Base-by-base conservation (phyloP, 2,329 filamentous ascomycete genomes). In the Chrysosphaeria jannelii region DNA sequence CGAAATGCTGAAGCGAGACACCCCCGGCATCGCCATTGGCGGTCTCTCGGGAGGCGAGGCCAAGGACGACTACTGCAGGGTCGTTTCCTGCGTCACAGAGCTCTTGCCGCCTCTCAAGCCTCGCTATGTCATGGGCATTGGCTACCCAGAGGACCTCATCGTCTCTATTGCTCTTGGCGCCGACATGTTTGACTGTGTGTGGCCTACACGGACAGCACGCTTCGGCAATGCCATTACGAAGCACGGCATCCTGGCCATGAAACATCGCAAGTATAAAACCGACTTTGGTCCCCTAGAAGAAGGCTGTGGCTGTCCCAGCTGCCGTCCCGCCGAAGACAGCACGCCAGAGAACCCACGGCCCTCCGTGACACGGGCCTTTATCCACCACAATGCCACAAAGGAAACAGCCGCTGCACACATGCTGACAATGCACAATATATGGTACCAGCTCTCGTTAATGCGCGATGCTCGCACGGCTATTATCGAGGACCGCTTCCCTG, bases 151-250 rank as follows among this genome's bases (percentile, higher is more conserved):
- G 47, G 85, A 97, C 38, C 52, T 97, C 26, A 61, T 97, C 2
- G 79, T 97, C 19, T 88, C 76, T 25, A 67, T 91, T 4, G 85
- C 85, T 2, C 55, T 97, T 1, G 85, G 85, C 4, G 85, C 85
- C 23, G 85, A 97, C 45, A 97, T 97, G 85, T 97, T 97, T 40
- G 85, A 97, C 46, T 97, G 88, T 39, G 85, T 97, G 5, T 97
- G 85, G 85, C 88, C 85, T 2, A 93, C 85, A 4, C 57, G 85
- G 25, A 97, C 85, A 17, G 85, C 85, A 39, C 65, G 85, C 16
- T 97, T 97, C 39, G 85, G 88, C 28, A 91, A 91, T 39, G 85
- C 81, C 18, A 61, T 97, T 28, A 91, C 81, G 3, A 58, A 62
- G 26, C 36, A 51, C 20, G 88, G 85, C 8, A 60, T 75, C n/a